Percentiles rank a stretch among this genome's conserved stretches.
Conservation (phyloP, 106 monocot species). For the Alisma plantagoaquatica region DNA sequence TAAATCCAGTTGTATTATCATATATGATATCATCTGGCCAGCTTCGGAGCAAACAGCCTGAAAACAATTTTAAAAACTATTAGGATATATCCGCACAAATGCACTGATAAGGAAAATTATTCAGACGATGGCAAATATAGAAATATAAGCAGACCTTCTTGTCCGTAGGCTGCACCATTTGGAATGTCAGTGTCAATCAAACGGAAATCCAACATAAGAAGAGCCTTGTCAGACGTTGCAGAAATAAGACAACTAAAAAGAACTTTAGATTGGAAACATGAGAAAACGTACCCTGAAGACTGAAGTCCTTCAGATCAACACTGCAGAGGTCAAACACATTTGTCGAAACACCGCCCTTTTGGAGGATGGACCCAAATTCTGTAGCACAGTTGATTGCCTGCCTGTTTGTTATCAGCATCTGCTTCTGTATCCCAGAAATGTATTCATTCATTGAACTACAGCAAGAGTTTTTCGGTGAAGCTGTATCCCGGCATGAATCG, state of each 20-base stretch:
- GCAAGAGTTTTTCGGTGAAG: slow-evolving; percentile 54
- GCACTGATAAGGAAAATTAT: too few relatives aligned
- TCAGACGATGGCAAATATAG: too few relatives aligned
- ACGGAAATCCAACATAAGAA: too few relatives aligned
- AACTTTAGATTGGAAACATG: neutral
- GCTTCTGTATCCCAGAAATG: slow-evolving; percentile 62
- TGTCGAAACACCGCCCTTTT: slow-evolving; percentile 79
- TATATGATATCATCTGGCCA: slow-evolving; percentile 81
- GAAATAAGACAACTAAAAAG: neutral
- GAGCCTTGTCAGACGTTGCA: too few relatives aligned
- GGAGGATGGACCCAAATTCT: slow-evolving; percentile 87
- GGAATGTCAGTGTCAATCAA: too few relatives aligned
- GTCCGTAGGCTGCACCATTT: slow-evolving; percentile 62
- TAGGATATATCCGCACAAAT: too few relatives aligned
- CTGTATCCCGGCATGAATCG: slow-evolving; percentile 44
- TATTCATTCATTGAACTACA: slow-evolving; percentile 73
- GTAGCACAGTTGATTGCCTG: slow-evolving; percentile 97
- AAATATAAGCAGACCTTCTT: slow-evolving; percentile 93
- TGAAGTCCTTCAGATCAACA: slow-evolving; percentile 94
- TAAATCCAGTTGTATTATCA: slow-evolving; percentile 80
- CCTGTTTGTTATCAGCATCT: slow-evolving; percentile 97
- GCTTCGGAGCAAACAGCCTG: slow-evolving; percentile 93
- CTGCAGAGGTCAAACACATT: slow-evolving; percentile 83
- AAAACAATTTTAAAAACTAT: too few relatives aligned
- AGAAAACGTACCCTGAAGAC: slow-evolving; percentile 73